Evolutionary conservation across 225 moss, liverwort and hornwort species (phyloP).

Genomic region (Climacium dendroides): DNA sequence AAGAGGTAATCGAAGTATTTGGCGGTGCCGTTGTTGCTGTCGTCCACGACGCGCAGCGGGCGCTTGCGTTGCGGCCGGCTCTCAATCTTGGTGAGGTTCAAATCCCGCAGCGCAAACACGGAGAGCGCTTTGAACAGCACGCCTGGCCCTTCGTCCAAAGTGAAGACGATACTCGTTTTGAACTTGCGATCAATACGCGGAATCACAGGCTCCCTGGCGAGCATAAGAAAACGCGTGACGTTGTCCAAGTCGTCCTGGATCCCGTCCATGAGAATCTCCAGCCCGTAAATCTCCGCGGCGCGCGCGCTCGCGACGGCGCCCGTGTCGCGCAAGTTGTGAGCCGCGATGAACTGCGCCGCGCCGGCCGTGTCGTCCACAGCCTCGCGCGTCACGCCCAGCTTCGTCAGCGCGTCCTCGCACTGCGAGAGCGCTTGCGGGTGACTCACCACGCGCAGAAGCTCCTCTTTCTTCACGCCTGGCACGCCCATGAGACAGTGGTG

Average conservation of each 20-base stretch:
- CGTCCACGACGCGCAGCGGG: constrained; percentile 86
- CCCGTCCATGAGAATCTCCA: constrained; percentile 80
- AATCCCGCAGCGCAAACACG: constrained; percentile 65
- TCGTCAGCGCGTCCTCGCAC: constrained; percentile 78
- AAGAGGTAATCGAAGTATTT: constrained; percentile 76
- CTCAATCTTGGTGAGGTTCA: constrained; percentile 93
- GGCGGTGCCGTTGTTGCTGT: constrained; percentile 82
- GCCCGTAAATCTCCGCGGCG: constrained; percentile 90
- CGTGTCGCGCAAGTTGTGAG: constrained; percentile 68
- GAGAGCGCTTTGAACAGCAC: constrained; percentile 90
- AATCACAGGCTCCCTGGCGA: constrained; percentile 86
- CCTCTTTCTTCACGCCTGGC: constrained; percentile 68
- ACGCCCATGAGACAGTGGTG: constrained; percentile 84
- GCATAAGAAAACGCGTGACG: constrained; percentile 90
- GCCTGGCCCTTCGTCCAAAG: constrained; percentile 85
- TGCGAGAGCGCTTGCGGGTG: constrained; percentile 87
- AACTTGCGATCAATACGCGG: constrained; percentile 78
- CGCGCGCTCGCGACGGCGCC: constrained; percentile 90
- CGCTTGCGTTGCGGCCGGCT: constrained; percentile 94
- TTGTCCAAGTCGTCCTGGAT: constrained; percentile 94
- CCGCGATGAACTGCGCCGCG: constrained; percentile 90
- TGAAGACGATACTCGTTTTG: constrained; percentile 97
- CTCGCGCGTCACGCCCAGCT: constrained; percentile 82
- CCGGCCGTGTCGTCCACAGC: constrained; percentile 95
- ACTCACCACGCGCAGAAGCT: constrained; percentile 77